Base-by-base conservation (phyloP, 306 rosid species). In the Pterocarpus macrocarpus region DNA sequence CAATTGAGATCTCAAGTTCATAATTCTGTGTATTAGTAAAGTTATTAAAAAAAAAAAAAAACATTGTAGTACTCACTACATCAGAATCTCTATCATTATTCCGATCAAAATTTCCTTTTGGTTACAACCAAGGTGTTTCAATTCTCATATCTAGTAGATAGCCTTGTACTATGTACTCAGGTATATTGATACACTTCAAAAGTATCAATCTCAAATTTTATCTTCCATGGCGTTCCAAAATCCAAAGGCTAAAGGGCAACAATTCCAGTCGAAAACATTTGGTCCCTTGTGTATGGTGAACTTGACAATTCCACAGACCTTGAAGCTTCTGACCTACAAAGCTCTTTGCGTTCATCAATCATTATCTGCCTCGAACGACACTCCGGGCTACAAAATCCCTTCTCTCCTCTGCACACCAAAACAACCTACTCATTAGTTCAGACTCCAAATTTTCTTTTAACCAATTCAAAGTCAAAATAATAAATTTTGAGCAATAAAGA, bases 191-290 rank as follows among this genome's bases (percentile, higher is more conserved):
- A 43, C 47, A 43, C 10, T 43, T 33, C 44, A 65, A 16, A 49
- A 73, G 0, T 72, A 73, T 55, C 12, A 49, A 1, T 72, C 45
- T 74, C 81, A 72, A 71, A 80, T 57, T 57, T 69, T 8, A 41
- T 73, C 30, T 36, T 55, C 62, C 77, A 8, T 66, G 35, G 66
- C 41, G 43, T 64, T 5, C 47, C 11, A 43, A 43, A 43, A 43
- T 38, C 41, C 2, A 59, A 17, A 15, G 8, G 38, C 82, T 86
- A 94, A 85, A 90, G 88, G 2, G 92, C 97, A 12, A 92, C 82
- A 82, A 95, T 95, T 41, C 97, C 97, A 78, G 92, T 79, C n/a
- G 91, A 95, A 82, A 95, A 93, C 55, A 95, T 92, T 65, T 89
- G 87, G 30, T 85, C 94, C 72, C 89, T 93, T 47, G 90, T 77